These are phyloP conservation scores for Zoysia japonica DNA, from an alignment of 176 grass and related monocot species.

Conservation along the genomic window DNA sequence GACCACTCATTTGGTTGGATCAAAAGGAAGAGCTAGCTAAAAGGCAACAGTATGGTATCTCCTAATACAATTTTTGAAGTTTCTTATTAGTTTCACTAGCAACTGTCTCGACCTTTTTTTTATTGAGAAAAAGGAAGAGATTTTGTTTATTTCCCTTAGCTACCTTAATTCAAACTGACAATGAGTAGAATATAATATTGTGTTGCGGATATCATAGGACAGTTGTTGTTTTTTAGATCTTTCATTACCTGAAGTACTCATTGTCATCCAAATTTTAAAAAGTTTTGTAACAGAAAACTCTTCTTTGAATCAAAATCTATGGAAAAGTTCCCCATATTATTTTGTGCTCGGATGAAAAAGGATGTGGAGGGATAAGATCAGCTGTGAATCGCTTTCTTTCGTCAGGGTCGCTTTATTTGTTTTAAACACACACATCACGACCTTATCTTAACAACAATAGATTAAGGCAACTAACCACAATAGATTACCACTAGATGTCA, in stretches of 20 bases:
- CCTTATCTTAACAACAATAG: constrained; percentile 13
- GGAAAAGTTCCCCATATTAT: background rate
- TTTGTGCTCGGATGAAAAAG: background rate
- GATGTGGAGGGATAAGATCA: background rate
- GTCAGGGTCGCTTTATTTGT: constrained; percentile 30
- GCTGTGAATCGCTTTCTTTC: constrained; percentile 18
- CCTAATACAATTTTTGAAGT: background rate
- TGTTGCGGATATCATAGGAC: background rate
- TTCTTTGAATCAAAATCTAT: background rate
- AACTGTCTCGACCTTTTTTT: background rate
- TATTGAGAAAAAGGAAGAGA: background rate
- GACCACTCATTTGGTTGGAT: constrained; percentile 37
- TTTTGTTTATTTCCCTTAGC: background rate
- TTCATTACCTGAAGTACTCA: background rate
- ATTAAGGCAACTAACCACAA: background rate
- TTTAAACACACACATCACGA: constrained; percentile 30
- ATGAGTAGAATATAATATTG: background rate
- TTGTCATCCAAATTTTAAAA: background rate
- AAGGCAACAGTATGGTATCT: constrained; percentile 27
- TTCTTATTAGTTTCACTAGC: constrained; percentile 16
- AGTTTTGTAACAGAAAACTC: background rate
- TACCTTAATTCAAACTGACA: background rate
- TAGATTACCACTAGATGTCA: background rate
- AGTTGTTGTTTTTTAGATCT: background rate
- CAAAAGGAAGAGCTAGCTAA: constrained; percentile 18